phyloP scores from a whole-genome alignment of 805 yeast genomes.

The Kodamaea kakaduensis region DNA sequence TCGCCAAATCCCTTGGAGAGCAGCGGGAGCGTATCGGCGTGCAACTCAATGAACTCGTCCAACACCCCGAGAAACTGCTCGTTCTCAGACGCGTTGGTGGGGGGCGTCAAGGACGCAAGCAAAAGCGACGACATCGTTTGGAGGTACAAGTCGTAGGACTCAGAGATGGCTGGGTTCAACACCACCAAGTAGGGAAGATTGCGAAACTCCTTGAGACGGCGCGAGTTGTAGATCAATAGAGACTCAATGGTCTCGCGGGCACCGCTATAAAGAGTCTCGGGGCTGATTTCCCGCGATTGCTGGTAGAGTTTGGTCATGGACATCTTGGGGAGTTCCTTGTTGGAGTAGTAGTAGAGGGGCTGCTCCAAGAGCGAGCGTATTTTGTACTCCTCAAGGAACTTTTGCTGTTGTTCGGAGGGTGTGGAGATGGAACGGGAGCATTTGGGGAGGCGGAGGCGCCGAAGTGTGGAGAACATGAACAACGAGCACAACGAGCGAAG shows the following conservation, averaged over 20 bases:
- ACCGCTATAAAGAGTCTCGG: constrained; percentile 33
- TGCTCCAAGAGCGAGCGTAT: constrained; percentile 56
- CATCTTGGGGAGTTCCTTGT: constrained; percentile 48
- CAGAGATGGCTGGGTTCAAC: constrained; percentile 80
- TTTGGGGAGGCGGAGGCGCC: too few relatives aligned
- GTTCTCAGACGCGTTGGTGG: constrained; percentile 51
- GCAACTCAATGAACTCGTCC: constrained; percentile 61
- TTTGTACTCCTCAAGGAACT: constrained; percentile 51
- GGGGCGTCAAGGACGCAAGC: constrained; percentile 32
- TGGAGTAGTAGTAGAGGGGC: constrained; percentile 54
- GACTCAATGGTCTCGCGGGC: constrained; percentile 57
- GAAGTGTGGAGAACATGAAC: too few relatives aligned
- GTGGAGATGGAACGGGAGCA: too few relatives aligned
- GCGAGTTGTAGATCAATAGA: constrained; percentile 60
- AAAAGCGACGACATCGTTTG: constrained; percentile 51
- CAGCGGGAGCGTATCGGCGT: constrained; percentile 78
- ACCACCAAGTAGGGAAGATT: constrained; percentile 79
- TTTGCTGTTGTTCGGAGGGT: constrained; percentile 24
- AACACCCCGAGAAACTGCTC: constrained; percentile 49
- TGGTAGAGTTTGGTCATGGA: constrained; percentile 48
- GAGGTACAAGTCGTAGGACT: constrained; percentile 69
- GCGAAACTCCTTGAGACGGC: constrained; percentile 66
- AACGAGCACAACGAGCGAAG: too few relatives aligned
- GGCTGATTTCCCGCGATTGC: constrained; percentile 37
- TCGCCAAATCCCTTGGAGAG: constrained; percentile 81